These are phyloP conservation scores for Haberlea rhodopensis DNA, from an alignment of 257 asterid species.

Conservation along the genomic window DNA sequence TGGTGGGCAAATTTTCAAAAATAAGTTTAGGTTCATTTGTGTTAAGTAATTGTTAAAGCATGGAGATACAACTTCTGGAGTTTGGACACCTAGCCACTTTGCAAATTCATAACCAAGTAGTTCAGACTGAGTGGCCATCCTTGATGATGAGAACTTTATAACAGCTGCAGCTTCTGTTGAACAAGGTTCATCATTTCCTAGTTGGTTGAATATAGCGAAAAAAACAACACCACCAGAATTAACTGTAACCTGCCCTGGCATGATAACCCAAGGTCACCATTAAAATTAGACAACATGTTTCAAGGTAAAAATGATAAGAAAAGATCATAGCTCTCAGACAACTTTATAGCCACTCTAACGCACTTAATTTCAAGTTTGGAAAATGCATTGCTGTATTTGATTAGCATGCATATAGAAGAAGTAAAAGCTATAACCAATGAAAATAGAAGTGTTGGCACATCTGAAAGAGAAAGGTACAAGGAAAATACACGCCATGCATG, in stretches of 20 bases:
- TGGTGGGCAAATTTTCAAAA: conserved; percentile 1
- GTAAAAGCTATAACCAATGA: neutral
- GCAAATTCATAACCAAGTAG: conserved; percentile 98
- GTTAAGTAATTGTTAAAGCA: conserved; percentile 31
- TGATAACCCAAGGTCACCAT: conserved; percentile 21
- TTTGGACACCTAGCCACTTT: conserved; percentile 97
- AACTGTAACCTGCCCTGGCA: conserved; percentile 76
- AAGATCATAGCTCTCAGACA: neutral
- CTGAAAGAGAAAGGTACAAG: neutral
- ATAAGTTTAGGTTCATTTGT: conserved; percentile 21
- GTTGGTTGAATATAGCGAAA: conserved; percentile 78
- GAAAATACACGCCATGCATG: neutral
- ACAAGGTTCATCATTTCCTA: conserved; percentile 65
- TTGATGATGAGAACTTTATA: conserved; percentile 90
- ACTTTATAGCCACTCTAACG: neutral
- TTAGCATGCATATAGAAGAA: neutral
- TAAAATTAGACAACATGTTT: neutral
- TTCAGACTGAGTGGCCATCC: conserved; percentile 99
- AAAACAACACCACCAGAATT: conserved; percentile 99
- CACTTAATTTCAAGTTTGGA: neutral
- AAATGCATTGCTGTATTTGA: neutral
- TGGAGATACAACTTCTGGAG: conserved; percentile 86
- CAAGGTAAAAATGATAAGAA: too few species aligned
- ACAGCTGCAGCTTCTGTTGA: conserved; percentile 92
- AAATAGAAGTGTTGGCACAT: conserved; percentile 1